Conservation (phyloP, 805 yeast genomes). For the Candida tibetensis region DNA sequence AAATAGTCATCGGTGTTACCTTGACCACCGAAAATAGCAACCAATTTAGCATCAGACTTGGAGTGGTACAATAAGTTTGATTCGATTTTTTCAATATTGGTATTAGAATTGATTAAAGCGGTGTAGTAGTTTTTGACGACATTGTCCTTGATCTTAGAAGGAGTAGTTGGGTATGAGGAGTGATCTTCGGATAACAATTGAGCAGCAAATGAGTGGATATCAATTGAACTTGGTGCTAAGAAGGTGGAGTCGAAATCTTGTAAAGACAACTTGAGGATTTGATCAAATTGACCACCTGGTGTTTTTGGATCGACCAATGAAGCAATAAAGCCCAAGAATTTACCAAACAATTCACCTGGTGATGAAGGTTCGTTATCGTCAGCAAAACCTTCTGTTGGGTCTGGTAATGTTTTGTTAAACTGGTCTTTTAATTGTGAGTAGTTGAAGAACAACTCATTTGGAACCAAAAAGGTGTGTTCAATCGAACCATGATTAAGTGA, state of each 20-base stretch:
- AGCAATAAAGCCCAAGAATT: slow-evolving; percentile 75
- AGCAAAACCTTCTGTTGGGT: slow-evolving; percentile 78
- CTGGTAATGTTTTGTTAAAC: slow-evolving; percentile 74
- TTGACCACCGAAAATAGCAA: slow-evolving; percentile 97
- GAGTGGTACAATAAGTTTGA: slow-evolving; percentile 62
- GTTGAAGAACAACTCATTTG: slow-evolving; percentile 72
- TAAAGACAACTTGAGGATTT: slow-evolving; percentile 66
- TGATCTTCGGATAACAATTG: slow-evolving; percentile 54
- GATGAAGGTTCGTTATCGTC: slow-evolving; percentile 86
- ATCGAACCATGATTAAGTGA: slow-evolving; percentile 80
- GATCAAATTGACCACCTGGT: slow-evolving; percentile 53
- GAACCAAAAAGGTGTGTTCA: slow-evolving; percentile 85
- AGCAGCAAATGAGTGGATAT: slow-evolving; percentile 88
- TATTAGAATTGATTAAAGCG: slow-evolving; percentile 30
- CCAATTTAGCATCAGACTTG: slow-evolving; percentile 57
- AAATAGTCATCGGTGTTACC: slow-evolving; percentile 98
- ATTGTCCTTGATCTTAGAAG: slow-evolving; percentile 59
- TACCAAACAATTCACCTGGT: slow-evolving; percentile 78
- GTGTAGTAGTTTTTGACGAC: slow-evolving; percentile 76
- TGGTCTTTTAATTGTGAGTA: slow-evolving; percentile 87
- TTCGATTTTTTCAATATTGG: slow-evolving; percentile 21
- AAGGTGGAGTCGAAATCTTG: slow-evolving; percentile 83
- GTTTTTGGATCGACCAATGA: slow-evolving; percentile 41
- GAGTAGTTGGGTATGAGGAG: slow-evolving; percentile 55
- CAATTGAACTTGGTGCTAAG: slow-evolving; percentile 56